Base-by-base conservation (phyloP, 768 basidiomycete species). In the Lentinus brumalis region DNA sequence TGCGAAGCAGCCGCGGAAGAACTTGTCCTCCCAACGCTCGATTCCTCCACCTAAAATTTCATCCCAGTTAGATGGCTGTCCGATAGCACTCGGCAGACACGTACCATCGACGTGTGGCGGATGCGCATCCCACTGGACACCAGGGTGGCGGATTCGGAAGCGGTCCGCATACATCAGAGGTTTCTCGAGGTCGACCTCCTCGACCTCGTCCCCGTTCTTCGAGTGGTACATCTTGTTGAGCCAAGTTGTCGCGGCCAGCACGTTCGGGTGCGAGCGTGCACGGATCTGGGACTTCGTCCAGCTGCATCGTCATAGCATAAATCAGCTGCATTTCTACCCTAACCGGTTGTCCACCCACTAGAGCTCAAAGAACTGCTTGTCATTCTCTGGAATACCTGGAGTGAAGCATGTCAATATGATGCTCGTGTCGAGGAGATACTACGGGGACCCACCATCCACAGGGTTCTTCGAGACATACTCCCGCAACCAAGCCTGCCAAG, bases 281-380 rank as follows among this genome's bases (percentile, higher is more conserved):
- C 83, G 78, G n/a, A 90, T 83, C 69, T 89, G 87, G 9, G 84
- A 69, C 39, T 69, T 73, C 11, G 81, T 77, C 81, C 81, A 82
- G 70, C 80, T 81, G 35, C 26, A 31, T 15, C 10, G 45, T 16
- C 41, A 50, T 32, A 4, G 29, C 29, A 12, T 5, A 40, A 26
- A 21, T 29, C 40, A 14, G 30, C n/a, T 29, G 39, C 8, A 31
- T 40, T 32, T 21, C 29, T 10, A 1, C 3, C 38, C 16, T 15
- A 11, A 8, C 14, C 8, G 11, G 14, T 14, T 12, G 9, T 2
- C 15, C 26, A 77, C 83, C 54, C 65, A 88, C 88, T 89, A 90
- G 51, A 91, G 81, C 67, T 85, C 75, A 73, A 87, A 90, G 73
- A 91, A 89, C 66, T 91, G 88, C 53, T 86, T 88, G 65, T 90